Conservation (phyloP, 495 filamentous ascomycete genomes). For the Xylaria cubensis region DNA sequence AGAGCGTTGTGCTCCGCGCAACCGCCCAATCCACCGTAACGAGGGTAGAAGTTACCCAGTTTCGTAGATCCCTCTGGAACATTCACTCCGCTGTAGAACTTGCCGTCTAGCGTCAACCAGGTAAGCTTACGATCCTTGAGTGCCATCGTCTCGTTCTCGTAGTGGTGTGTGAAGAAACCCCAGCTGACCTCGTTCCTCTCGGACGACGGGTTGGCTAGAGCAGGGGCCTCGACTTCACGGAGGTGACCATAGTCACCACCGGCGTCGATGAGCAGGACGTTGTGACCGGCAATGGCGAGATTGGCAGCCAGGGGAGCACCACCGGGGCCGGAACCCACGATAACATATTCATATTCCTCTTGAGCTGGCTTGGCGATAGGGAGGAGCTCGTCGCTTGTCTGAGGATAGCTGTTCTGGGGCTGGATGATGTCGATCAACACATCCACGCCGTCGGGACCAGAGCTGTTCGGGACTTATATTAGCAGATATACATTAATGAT, state of each 20-base stretch:
- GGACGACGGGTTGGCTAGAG: slow-evolving; percentile 62
- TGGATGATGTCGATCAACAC: slow-evolving; percentile 25
- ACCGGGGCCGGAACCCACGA: slow-evolving; percentile 69
- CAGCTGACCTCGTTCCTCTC: slow-evolving; percentile 49
- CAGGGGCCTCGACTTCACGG: slow-evolving; percentile 34
- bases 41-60: slow-evolving; percentile 57
- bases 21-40: slow-evolving; percentile 56
- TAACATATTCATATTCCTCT: slow-evolving; percentile 64
- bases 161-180: slow-evolving; percentile 56
- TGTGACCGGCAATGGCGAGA: slow-evolving; percentile 65
- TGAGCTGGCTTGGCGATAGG: slow-evolving; percentile 19
- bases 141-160: slow-evolving; percentile 43
- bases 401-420: slow-evolving; percentile 27
- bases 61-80: slow-evolving; percentile 51
- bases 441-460: slow-evolving; percentile 22
- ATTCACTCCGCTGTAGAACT: slow-evolving; percentile 45
- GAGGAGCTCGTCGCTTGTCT: slow-evolving; percentile 20
- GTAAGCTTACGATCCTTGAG: slow-evolving; percentile 52
- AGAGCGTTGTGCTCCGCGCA: slow-evolving; percentile 59
- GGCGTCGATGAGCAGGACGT: slow-evolving; percentile 37
- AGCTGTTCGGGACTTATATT: not conserved
- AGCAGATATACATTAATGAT: not conserved
- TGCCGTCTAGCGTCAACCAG: slow-evolving; percentile 43
- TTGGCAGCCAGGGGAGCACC: slow-evolving; percentile 66
- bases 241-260: slow-evolving; percentile 36